Evolutionary conservation across 129 eudicot species (phyloP), one percentile per base, ranked within the genome.

Genomic region (Flaveria trinervia): DNA sequence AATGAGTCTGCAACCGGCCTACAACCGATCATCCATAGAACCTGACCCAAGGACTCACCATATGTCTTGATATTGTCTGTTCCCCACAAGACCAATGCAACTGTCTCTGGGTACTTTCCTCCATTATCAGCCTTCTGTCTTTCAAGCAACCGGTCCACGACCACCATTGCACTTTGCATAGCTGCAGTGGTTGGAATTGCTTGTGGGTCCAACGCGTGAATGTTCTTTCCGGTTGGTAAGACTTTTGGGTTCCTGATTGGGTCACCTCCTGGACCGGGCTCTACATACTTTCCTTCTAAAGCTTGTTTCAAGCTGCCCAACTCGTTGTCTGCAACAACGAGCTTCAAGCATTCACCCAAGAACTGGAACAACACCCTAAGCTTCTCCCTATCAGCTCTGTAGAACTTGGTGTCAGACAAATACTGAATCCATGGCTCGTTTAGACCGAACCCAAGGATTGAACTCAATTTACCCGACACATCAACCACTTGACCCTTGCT

Each of bases 231-330:
- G 1, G 97, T 95, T 6, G 99, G 99, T 49, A 95, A 60, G 3
- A 95, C 99, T 78, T 95, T 95, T 0, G 99, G 99, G 95, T 95
- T 95, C 44, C 99, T 82, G 43, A 95, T 95, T 2, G 99, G 99
- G 68, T 95, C 99, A 14, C 99, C 99, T 5, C 99, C 99, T 0
- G 99, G 99, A 59, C 99, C 99, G 1, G 99, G 99, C 84, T 91
- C 96, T 22, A 95, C 99, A 8, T 80, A 95, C 75, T 88, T 95
- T 7, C 99, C 99, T 74, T 95, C 99, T 48, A 95, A 79, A 18
- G 99, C 99, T 70, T 95, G 99, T 73, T 95, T 92, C 79, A 95
- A 81, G 69, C 91, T 84, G 36, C 99, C 99, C 82, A 95, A 48
- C 85, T 95, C 99, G 41, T 95, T 95, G 82, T 95, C 96, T 22